Evolutionary conservation across 164 flowering plant species (phyloP), one percentile per base, ranked within the genome.

Genomic region (Magnolia kwangsiensis): DNA sequence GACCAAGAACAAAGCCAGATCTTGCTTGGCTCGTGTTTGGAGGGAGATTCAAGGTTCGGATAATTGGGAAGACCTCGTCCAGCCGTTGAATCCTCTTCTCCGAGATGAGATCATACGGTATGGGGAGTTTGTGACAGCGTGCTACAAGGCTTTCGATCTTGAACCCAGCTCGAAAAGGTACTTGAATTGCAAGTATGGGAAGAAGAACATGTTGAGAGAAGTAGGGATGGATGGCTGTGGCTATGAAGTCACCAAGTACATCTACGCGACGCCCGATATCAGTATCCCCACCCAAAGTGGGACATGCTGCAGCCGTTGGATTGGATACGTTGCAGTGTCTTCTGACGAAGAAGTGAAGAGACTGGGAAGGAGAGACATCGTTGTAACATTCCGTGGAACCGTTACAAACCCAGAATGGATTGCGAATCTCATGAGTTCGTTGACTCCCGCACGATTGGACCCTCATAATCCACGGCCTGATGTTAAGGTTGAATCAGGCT

Each of bases 101-200:
- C 82, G 86, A 4, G 76, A 80, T 27, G 96, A 93, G 80, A 85
- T 93, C 31, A 79, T 90, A 4, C 87, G 96, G 0, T 93, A 93
- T 21, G 98, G 96, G 0, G 90, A 90, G 45, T 87, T 93, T 24
- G 89, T 87, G 0, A 69, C 77, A 0, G 93, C 93, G 0, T 90
- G 92, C 58, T 93, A 93, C 81, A 83, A 91, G 64, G 96, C 91
- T 0, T 93, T 93, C 68, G 92, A 93, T 59, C 88, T 91, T 16
- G 85, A 93, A 68, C 87, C 93, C n/a, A 73, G 4, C 80, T 91
- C 96, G 2, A 89, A 82, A 50, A 78, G 94, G 1, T 89, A 88
- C 89, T 75, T 88, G 77, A 87, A 84, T 18, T 91, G 96, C 84
- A 91, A 90, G 87, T 91, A 86, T 51, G 92, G 93, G 13, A 89